Evolutionary conservation across 345 rosid genomes (phyloP), one percentile per base, ranked within the genome.

Genomic region (Adansonia digitata): DNA sequence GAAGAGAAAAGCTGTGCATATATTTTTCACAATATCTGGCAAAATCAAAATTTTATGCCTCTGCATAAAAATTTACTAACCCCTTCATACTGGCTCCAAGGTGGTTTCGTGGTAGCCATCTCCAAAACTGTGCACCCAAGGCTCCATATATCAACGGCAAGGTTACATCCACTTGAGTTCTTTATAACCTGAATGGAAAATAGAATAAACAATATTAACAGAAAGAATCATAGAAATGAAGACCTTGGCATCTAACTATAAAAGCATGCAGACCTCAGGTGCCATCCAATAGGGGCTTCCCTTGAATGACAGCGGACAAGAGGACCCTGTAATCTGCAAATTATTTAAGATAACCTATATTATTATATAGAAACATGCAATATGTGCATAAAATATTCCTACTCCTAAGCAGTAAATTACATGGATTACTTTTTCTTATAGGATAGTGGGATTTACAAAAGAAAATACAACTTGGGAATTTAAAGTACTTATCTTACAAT

Each of bases 231-330:
- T 42, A 45, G 53, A 70, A 74, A 17, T 45, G 55, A 37, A 24
- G 69, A 27, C 35, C 42, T 22, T 29, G 73, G 6, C 49, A 49
- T n/a, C 31, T 5, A 15, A 68, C 20, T 29, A 62, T 13, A 26
- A 52, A 74, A 77, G 37, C 56, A 72, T 52, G 77, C 79, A 55
- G 69, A 88, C 97, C 94, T 91, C 97, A 53, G 97, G 97, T 77
- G 97, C 97, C 97, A 91, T 91, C 97, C 97, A 91, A 80, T 89
- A 89, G 31, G 97, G 97, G 82, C 97, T 91, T 77, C 97, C 97
- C 81, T 85, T 91, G 82, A 91, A 85, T 22, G 97, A 91, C 24
- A 91, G 79, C 4, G 90, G 92, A 74, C 91, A 91, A 51, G 94
- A 91, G 77, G 87, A 92, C 55, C 92, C 92, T 60, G 89, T 85